Conservation (phyloP, 345 rosid genomes). For the Bruguiera parviflora region DNA sequence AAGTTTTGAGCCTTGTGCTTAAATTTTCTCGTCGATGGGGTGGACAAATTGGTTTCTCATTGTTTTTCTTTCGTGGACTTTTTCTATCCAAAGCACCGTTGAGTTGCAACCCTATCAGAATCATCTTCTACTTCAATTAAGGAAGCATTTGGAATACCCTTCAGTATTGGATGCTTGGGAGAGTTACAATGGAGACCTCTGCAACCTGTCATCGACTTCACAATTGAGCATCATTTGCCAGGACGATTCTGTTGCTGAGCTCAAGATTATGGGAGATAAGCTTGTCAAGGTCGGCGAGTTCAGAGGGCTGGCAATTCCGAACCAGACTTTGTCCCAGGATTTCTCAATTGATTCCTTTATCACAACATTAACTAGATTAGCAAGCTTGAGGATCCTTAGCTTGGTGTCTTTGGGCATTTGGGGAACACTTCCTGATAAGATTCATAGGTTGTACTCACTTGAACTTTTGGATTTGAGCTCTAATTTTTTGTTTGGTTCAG, state of each 20-base stretch:
- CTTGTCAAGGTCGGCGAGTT: conserved; percentile 50
- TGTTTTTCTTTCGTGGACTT: conserved; percentile 40
- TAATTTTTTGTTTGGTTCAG: conserved; percentile 67
- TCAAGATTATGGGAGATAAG: conserved; percentile 76
- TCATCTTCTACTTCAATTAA: conserved; percentile 64
- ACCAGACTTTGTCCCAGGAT: conserved; percentile 57
- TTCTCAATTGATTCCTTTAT: conserved; percentile 79
- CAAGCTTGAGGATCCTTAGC: conserved; percentile 66
- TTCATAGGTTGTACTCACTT: conserved; percentile 70
- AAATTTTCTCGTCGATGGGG: conserved; percentile 32
- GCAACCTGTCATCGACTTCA: conserved; percentile 56
- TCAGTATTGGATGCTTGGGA: conserved; percentile 53
- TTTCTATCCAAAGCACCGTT: conserved; percentile 38
- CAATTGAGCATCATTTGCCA: conserved; percentile 59
- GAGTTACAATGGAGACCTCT: conserved; percentile 61
- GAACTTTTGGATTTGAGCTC: conserved; percentile 85
- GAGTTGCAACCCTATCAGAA: conserved; percentile 58
- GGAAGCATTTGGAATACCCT: conserved; percentile 86
- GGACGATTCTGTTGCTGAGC: conserved; percentile 63
- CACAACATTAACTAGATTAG: conserved; percentile 78
- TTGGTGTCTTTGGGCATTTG: conserved; percentile 88
- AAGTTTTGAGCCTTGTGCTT: conserved; percentile 16
- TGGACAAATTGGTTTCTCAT: conserved; percentile 30
- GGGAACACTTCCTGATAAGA: conserved; percentile 85
- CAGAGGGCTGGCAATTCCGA: conserved; percentile 54